phyloP scores from a whole-genome alignment of 495 filamentous ascomycete species.

The Penicillium fimorum region DNA sequence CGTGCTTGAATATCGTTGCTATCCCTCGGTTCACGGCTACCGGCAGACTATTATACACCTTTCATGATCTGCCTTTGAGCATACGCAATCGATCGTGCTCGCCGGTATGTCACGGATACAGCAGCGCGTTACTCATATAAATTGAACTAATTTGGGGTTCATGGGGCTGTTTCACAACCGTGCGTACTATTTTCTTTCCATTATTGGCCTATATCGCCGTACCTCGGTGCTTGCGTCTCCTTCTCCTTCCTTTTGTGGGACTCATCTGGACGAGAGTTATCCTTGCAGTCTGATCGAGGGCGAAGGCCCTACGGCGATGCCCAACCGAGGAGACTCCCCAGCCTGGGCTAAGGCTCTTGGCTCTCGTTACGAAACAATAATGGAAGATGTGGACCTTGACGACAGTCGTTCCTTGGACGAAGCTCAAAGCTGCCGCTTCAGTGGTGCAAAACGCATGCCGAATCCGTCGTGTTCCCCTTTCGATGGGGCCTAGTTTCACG shows the following conservation, averaged over 20 bases:
- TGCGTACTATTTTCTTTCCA: background rate
- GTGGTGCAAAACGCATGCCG: background rate
- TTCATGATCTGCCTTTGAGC: background rate
- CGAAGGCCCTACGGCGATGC: background rate
- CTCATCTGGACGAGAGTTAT: background rate
- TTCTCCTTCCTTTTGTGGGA: background rate
- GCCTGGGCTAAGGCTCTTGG: background rate
- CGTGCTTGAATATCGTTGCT: conserved; percentile 19
- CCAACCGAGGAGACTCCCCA: background rate
- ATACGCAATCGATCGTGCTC: background rate
- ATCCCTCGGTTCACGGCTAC: background rate
- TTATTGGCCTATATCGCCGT: background rate
- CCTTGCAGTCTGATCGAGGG: background rate
- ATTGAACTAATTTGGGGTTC: background rate
- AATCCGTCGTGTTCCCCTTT: conserved; percentile 14
- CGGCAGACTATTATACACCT: background rate
- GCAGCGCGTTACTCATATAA: background rate
- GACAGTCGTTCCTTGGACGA: background rate
- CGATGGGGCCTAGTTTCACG: background rate
- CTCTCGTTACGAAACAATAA: background rate
- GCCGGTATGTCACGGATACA: background rate
- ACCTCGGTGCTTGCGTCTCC: background rate
- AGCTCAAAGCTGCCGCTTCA: conserved; percentile 6
- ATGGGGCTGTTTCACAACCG: background rate
- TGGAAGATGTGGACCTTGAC: conserved; percentile 10